A percentile compares a stretch with the other conserved stretches of the same genome.
phyloP scores from a whole-genome alignment of 345 rosid species.

The Linum tenue region DNA sequence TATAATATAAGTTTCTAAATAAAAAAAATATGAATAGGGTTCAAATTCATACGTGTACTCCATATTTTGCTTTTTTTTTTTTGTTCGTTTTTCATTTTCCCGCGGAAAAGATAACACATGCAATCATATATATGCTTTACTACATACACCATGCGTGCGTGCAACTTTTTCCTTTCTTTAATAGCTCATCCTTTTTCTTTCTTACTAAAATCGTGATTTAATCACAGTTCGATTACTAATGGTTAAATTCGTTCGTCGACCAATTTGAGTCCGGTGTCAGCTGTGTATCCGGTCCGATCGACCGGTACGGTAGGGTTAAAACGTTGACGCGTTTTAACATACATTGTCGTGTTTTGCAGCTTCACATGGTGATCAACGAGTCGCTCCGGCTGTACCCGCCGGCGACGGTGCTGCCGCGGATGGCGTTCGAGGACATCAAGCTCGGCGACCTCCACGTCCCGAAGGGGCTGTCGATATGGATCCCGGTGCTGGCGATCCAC shows the following conservation, averaged over 20 bases:
- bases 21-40: too few species aligned
- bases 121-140: too few species aligned
- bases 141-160: neutral
- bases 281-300: too few species aligned
- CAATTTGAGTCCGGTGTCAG: too few species aligned
- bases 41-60: too few species aligned
- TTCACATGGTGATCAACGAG: constrained; percentile 81
- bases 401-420: constrained; percentile 74
- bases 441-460: constrained; percentile 74
- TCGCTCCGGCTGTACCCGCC: constrained; percentile 89
- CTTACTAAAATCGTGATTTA: too few species aligned
- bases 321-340: neutral
- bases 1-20: too few species aligned
- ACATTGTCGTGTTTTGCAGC: constrained; percentile 27
- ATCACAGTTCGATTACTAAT: neutral
- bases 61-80: too few species aligned
- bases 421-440: constrained; percentile 81
- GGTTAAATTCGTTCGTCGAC: neutral
- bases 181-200: too few species aligned
- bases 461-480: constrained; percentile 87
- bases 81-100: neutral
- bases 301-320: neutral
- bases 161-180: neutral
- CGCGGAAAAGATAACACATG: too few species aligned
- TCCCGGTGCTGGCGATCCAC: constrained; percentile 85